A percentile compares a stretch with the other conserved stretches of the same genome.
phyloP scores from a whole-genome alignment of 192 early-diverging fungal genomes.

The Coemansia sp. region DNA sequence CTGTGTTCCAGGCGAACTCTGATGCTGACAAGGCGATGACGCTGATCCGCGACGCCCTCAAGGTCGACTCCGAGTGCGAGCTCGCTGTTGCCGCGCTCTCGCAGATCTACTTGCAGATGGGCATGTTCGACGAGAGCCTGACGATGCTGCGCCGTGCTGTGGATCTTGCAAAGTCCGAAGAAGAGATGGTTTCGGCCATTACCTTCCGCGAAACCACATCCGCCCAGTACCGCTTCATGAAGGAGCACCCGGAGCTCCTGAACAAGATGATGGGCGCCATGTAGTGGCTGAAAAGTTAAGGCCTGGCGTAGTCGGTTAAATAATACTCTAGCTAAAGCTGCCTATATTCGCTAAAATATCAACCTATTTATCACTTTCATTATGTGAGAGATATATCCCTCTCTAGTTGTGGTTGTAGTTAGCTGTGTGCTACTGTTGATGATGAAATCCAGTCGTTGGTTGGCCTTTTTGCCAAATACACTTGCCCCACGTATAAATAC shows the following conservation, averaged over 20 bases:
- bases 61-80: conserved; percentile 95
- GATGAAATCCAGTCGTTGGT: no score
- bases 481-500: no score
- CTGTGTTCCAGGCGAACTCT: conserved; percentile 74
- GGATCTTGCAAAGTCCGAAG: conserved; percentile 81
- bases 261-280: conserved; percentile 56
- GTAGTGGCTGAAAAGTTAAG: background rate
- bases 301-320: no score
- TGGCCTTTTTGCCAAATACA: no score
- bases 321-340: no score
- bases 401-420: no score
- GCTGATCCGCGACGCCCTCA: conserved; percentile 75
- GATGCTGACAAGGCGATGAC: conserved; percentile 74
- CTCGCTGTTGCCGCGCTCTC: conserved; percentile 81
- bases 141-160: conserved; percentile 79
- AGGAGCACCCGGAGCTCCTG: conserved; percentile 58
- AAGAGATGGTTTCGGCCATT: conserved; percentile 85
- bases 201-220: conserved; percentile 66
- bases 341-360: no score
- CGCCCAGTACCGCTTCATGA: conserved; percentile 59
- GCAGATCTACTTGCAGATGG: conserved; percentile 82
- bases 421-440: no score
- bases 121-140: conserved; percentile 83
- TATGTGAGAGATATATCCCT: no score
- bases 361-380: no score